Evolutionary conservation across 2,329 filamentous ascomycete species (phyloP), one percentile per base, ranked within the genome.

Genomic region (Botrytis medusae): DNA sequence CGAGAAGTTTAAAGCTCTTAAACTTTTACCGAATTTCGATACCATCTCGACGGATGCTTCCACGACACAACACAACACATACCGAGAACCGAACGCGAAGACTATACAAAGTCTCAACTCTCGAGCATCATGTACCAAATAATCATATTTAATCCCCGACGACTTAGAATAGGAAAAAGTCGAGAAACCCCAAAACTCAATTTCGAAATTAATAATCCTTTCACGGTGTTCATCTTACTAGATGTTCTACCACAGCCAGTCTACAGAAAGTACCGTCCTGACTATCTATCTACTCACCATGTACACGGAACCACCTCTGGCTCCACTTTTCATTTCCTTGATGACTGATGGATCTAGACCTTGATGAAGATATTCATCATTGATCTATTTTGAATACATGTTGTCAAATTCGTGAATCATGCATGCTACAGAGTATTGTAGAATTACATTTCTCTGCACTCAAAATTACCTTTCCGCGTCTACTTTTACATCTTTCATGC

Each of bases 271-370:
- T 12, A 25, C 46, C 22, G 22, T 22, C 25, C 22, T 5, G 46
- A 25, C 46, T 51, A 25, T 51, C 42, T 18, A 44, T 44, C 46
- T 42, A 16, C 37, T 18, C 60, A 42, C 25, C 60, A 42, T 6
- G 60, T 20, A 60, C 22, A 60, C 32, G 46, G 46, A 25, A 40
- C 32, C 14, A 42, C 59, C 59, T 40, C 14, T 12, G 2, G 25
- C 63, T 51, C 63, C 63, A 40, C 63, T 51, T 51, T 67, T 64
- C 62, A 64, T 64, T 42, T 64, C 62, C n/a, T 46, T 37, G 44
- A 51, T 12, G 16, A 51, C 34, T n/a, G 63, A 65, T 16, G 44
- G 22, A 67, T 67, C 63, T 67, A 67, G 63, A 65, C 32, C 46
- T 40, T 37, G 63, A 44, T 1, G 20, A 64, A 46, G 62, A 32